Evolutionary conservation across 257 asterid species (phyloP).

Genomic region (Przewalskia tangutica): DNA sequence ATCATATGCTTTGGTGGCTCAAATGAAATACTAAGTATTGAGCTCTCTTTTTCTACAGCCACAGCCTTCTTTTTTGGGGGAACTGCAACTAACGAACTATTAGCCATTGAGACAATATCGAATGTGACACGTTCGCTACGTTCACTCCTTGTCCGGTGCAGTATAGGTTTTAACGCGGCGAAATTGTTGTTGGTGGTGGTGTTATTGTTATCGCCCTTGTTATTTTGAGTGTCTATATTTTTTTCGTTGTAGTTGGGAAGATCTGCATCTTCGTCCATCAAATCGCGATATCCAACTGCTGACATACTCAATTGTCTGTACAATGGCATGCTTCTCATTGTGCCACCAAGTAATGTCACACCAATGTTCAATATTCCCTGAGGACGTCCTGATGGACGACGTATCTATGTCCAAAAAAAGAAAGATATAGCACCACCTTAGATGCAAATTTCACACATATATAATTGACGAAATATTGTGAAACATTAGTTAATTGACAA

Average conservation of each 20-base stretch:
- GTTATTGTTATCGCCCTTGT: background rate
- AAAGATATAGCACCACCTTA: background rate
- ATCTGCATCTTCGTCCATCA: slow-evolving; percentile 27
- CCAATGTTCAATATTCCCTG: slow-evolving; percentile 66
- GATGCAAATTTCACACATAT: background rate
- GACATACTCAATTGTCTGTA: slow-evolving; percentile 25
- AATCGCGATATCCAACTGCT: slow-evolving; percentile 17
- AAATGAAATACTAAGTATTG: slow-evolving; percentile 54
- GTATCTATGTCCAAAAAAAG: slow-evolving; percentile 26
- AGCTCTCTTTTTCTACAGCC: slow-evolving; percentile 30
- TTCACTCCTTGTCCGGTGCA: slow-evolving; percentile 52
- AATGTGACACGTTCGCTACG: slow-evolving; percentile 47
- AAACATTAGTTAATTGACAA: too few species aligned
- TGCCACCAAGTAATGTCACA: slow-evolving; percentile 59
- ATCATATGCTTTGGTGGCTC: slow-evolving; percentile 18
- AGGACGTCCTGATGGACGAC: slow-evolving; percentile 64
- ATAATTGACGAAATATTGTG: background rate
- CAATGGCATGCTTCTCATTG: slow-evolving; percentile 74
- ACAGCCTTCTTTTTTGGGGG: slow-evolving; percentile 10
- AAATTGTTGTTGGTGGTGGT: background rate
- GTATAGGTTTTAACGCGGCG: slow-evolving; percentile 9
- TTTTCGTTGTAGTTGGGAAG: slow-evolving; percentile 8
- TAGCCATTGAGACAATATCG: slow-evolving; percentile 22
- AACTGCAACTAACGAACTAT: slow-evolving; percentile 31
- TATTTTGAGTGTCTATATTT: background rate